Base-by-base conservation (phyloP, 2,329 filamentous ascomycete genomes). In the Monosporascus sp. region DNA sequence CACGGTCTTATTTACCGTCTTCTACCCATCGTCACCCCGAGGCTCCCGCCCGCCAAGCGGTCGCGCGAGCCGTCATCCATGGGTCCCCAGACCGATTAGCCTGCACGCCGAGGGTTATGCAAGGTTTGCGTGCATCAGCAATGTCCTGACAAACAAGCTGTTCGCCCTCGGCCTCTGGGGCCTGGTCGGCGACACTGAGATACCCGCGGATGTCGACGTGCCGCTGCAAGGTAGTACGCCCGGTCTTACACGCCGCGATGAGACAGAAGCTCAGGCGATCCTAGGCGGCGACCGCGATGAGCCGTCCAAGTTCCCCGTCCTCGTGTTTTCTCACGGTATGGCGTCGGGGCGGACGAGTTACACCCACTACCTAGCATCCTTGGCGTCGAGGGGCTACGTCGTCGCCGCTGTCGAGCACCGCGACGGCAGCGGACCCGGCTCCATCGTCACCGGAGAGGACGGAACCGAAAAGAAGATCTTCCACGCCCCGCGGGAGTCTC, bases 251-350 rank as follows among this genome's bases (percentile, higher is more conserved):
- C 60, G 49, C 17, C 54, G 64, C 25, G 54, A 57, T 5, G 57
- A 56, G 3, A 54, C 54, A 25, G 55, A 55, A 15, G 53, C 62
- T 1, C 60, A 65, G 49, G 60, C 67, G 27, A 59, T 66, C 11
- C 43, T 61, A 43, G 54, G 52, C 5, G 52, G 54, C 9, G 55
- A 63, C 7, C 49, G 52, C 18, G 50, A 57, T 18, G 60, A 60
- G 0, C 14, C 7, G 43, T 17, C 24, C 14, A 46, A 46, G 43
- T 70, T 75, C 27, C 76, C 77, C 8, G 67, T 80, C 55, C 65
- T 80, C 54, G 64, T 80, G 58, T 79, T 81, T 60, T 79, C 77
- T 5, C 78, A 81, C 57, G 78, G 78, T 44, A 76, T 76, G 64
- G 77, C 75, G 24, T 75, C 73, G 43, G 76, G 74, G 0, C 65